A percentile compares a stretch with the other conserved stretches of the same genome.
Conservation (phyloP, 495 filamentous ascomycete species). For the Xylaria intraflava region DNA sequence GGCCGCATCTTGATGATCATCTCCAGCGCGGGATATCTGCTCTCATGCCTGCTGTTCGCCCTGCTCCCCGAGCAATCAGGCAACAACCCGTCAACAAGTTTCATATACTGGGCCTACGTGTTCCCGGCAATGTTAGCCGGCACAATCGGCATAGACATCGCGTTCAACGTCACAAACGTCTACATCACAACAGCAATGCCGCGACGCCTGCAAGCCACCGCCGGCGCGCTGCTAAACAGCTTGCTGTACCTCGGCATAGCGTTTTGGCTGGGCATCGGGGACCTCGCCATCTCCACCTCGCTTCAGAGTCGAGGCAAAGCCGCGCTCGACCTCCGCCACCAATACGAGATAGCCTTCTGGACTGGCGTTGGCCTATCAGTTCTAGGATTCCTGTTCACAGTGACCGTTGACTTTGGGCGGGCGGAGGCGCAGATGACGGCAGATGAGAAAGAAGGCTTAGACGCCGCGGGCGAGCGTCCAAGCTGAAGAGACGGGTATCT, state of each 20-base stretch:
- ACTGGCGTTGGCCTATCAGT: slow-evolving; percentile 53
- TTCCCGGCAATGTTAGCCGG: slow-evolving; percentile 79
- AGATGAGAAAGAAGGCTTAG: slow-evolving; percentile 49
- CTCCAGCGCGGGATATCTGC: slow-evolving; percentile 57
- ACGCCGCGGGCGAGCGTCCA: not conserved
- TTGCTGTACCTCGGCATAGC: slow-evolving; percentile 74
- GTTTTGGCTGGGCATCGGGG: slow-evolving; percentile 69
- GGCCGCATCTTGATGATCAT: slow-evolving; percentile 65
- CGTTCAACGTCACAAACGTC: slow-evolving; percentile 76
- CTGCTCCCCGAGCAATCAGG: slow-evolving; percentile 45
- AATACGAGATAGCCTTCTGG: slow-evolving; percentile 64
- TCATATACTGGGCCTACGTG: slow-evolving; percentile 52
- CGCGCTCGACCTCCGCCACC: slow-evolving; percentile 35
- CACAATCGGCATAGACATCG: slow-evolving; percentile 78
- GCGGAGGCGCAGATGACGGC: slow-evolving; percentile 63
- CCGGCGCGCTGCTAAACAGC: slow-evolving; percentile 55
- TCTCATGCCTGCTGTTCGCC: slow-evolving; percentile 64
- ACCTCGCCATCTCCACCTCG: slow-evolving; percentile 54
- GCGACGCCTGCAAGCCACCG: slow-evolving; percentile 62
- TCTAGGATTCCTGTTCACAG: slow-evolving; percentile 49
- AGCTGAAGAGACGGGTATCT: not conserved
- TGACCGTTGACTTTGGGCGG: slow-evolving; percentile 59
- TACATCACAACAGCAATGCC: slow-evolving; percentile 76
- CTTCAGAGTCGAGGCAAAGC: slow-evolving; percentile 29
- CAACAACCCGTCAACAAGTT: slow-evolving; percentile 43